Conservation (phyloP, 2,329 filamentous ascomycete species). For the Trichoderma arundinaceum region DNA sequence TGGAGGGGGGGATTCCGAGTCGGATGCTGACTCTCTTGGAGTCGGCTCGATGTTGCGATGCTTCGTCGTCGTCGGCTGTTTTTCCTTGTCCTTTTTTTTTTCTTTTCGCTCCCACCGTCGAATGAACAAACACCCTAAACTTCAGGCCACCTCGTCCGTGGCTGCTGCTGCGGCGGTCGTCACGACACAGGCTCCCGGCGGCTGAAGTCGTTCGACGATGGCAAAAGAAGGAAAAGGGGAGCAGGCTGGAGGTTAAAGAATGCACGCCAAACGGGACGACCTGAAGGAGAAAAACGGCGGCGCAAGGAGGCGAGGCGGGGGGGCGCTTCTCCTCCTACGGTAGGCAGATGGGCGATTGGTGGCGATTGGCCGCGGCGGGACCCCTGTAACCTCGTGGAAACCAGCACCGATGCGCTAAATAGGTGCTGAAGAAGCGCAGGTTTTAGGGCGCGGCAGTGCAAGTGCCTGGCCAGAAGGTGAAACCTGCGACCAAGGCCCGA, state of each 20-base stretch:
- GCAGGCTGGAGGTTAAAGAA: constrained; percentile 1
- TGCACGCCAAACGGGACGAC: constrained; percentile 15
- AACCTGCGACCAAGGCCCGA: constrained; percentile 17
- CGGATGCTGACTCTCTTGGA: too few species aligned
- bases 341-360: constrained; percentile 16
- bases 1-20: neutral
- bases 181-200: constrained; percentile 28
- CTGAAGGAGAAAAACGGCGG: constrained; percentile 18
- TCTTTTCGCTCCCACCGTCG: constrained; percentile 7
- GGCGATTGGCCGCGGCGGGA: constrained; percentile 28
- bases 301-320: neutral
- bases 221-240: constrained; percentile 6
- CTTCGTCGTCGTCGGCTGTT: neutral
- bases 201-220: constrained; percentile 25
- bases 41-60: constrained; percentile 4
- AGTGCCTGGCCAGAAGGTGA: neutral
- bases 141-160: constrained; percentile 24
- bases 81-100: neutral
- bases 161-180: constrained; percentile 21
- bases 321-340: constrained; percentile 22
- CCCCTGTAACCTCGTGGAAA: constrained; percentile 31
- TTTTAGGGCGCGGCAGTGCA: constrained; percentile 5
- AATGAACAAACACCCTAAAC: neutral
- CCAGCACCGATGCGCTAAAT: constrained; percentile 29
- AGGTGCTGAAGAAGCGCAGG: constrained; percentile 27